Evolutionary conservation across 495 filamentous ascomycete genomes (phyloP).

Genomic region (Aspergillus taichungensis): DNA sequence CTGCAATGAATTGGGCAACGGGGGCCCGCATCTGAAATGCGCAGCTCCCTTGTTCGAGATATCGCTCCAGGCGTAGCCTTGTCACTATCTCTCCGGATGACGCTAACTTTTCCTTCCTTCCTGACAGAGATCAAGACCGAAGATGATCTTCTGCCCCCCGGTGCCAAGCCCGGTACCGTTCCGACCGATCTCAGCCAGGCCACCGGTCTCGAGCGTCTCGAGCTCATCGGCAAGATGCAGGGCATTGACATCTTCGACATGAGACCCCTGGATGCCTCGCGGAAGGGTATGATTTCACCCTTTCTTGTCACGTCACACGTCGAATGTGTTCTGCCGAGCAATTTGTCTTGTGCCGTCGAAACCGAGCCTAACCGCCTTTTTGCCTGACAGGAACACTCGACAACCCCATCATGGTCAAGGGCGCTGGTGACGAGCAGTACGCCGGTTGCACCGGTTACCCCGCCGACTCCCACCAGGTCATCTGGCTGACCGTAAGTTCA

Average conservation of each 20-base stretch:
- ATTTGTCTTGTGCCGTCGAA: not conserved
- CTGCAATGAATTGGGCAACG: not conserved
- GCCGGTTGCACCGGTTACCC: conserved; percentile 92
- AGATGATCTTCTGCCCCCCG: conserved; percentile 75
- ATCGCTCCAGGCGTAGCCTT: not conserved
- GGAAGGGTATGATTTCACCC: conserved; percentile 54
- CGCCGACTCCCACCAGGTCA: conserved; percentile 79
- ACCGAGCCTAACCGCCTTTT: not conserved
- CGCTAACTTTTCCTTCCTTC: conserved; percentile 5
- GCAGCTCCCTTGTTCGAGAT: no score
- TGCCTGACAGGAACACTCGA: conserved; percentile 64
- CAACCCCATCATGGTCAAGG: conserved; percentile 81
- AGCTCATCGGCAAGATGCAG: conserved; percentile 99
- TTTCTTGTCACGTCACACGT: not conserved
- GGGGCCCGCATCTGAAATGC: no score
- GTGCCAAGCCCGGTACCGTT: conserved; percentile 71
- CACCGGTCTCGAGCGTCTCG: conserved; percentile 94
- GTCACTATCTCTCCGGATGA: not conserved
- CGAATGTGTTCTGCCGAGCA: no score
- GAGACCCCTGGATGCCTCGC: conserved; percentile 85
- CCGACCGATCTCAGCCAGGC: conserved; percentile 90
- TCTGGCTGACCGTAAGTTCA: conserved; percentile 78
- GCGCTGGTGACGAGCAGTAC: conserved; percentile 92
- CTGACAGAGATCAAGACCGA: conserved; percentile 71
- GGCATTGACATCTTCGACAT: conserved; percentile 98